A percentile compares a stretch with the other conserved stretches of the same genome.
Conservation (phyloP, 768 basidiomycete species). For the Suillus subalutaceus region DNA sequence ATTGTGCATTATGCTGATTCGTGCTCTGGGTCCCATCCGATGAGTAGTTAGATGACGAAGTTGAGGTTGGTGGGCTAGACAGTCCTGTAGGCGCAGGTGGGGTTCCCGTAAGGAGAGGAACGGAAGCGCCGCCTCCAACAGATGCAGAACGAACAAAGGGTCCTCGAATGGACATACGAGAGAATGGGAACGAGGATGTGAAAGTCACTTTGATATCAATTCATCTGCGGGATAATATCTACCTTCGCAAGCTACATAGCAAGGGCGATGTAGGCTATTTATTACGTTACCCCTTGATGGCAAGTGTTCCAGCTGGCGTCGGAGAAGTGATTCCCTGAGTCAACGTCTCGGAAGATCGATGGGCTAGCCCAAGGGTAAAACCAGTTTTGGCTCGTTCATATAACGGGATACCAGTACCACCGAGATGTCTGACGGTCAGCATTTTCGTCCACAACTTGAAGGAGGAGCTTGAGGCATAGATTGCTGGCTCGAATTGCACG, state of each 20-base stretch:
- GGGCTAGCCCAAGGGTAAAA: not conserved
- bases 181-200: not conserved
- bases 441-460: not conserved
- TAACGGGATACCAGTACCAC: not conserved
- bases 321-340: not conserved
- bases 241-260: not conserved
- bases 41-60: not conserved
- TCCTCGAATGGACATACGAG: not conserved
- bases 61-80: not conserved
- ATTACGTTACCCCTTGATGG: conserved; percentile 2
- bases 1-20: not conserved
- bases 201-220: not conserved
- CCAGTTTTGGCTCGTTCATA: not conserved
- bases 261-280: not conserved
- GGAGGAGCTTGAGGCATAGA: not conserved
- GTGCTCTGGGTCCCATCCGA: not conserved
- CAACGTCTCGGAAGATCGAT: not conserved
- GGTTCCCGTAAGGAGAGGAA: not conserved
- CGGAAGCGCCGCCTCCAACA: not conserved
- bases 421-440: not conserved
- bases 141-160: not conserved
- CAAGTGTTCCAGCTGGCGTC: not conserved
- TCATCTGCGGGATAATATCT: not conserved
- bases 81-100: not conserved
- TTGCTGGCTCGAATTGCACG: not conserved